Conservation (phyloP, 805 yeast species). For the Scheffersomyces spartinae region DNA sequence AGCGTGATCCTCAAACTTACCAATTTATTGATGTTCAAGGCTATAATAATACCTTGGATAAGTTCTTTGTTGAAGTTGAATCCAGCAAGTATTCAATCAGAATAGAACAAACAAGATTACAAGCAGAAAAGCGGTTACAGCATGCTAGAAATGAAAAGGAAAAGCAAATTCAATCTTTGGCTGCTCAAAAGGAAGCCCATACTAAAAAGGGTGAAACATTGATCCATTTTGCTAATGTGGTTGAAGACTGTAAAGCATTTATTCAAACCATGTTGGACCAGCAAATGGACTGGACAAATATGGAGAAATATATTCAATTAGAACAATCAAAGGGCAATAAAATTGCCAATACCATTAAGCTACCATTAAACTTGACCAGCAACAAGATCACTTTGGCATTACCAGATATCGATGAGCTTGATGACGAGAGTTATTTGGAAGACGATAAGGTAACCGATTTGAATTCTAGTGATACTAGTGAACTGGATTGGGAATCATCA, state of each 20-base stretch:
- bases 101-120: slow-evolving; percentile 65
- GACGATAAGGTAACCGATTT: no score
- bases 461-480: slow-evolving; percentile 12
- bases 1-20: slow-evolving; percentile 9
- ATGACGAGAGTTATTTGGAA: slow-evolving; percentile 6
- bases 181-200: slow-evolving; percentile 51
- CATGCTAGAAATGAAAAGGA: slow-evolving; percentile 66
- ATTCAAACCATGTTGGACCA: slow-evolving; percentile 61
- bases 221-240: slow-evolving; percentile 53
- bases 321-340: slow-evolving; percentile 59
- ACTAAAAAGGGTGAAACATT: slow-evolving; percentile 63
- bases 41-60: slow-evolving; percentile 74
- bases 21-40: slow-evolving; percentile 37
- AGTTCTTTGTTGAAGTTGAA: slow-evolving; percentile 75
- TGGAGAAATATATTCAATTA: slow-evolving; percentile 58
- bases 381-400: slow-evolving; percentile 52
- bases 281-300: slow-evolving; percentile 90
- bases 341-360: slow-evolving; percentile 48
- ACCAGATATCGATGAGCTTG: slow-evolving; percentile 34
- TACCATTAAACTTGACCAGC: slow-evolving; percentile 61
- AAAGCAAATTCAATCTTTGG: slow-evolving; percentile 55
- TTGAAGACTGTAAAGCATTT: slow-evolving; percentile 59
- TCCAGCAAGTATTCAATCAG: slow-evolving; percentile 65
- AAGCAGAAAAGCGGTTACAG: slow-evolving; percentile 63
- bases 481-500: slow-evolving; percentile 9